Evolutionary conservation across 331 rosid genomes (phyloP), one percentile per base, ranked within the genome.

Genomic region (Arachis monticola): DNA sequence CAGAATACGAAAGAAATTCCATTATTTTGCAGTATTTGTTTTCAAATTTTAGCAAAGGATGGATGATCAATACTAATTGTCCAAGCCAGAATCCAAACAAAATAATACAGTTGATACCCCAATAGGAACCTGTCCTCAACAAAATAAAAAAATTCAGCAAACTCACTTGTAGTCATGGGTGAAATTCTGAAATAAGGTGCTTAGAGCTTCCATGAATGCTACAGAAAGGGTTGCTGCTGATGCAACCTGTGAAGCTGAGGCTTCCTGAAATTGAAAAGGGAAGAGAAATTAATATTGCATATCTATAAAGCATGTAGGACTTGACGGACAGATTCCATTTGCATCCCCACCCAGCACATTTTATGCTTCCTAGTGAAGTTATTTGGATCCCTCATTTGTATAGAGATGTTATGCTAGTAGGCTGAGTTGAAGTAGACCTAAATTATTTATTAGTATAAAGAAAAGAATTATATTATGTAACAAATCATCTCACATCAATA

Each of bases 201-300:
- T 81, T 48, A 95, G 97, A 81, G 97, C 97, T 92, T 95, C 99
- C 97, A 95, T 95, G 70, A 95, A 95, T 64, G 97, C 99, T 59
- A 95, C 97, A 82, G 97, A 87, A 78, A 95, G 87, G 55, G 97
- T 92, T 65, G 93, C 90, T 31, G 99, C 96, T 17, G 97, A 92
- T 42, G 97, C 99, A 83, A 95, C 99, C 77, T 90, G 96, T 5
- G 99, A 90, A 66, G 99, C 78, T 52, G 96, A 90, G 72, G 99
- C 97, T 76, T 92, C 96, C 99, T 95, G 69, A 56, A 83, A 71
- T 75, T 84, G 77, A 63, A 75, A 72, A 60, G 22, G 67, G 77
- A 41, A 55, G 59, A 61, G 48, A 72, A 73, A 45, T 13, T 47
- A 64, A 72, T 52, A 51, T 82, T 63, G 71, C 56, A 47, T 30